These are phyloP conservation scores for Cladosporium halotolerans DNA, from an alignment of 2,329 filamentous ascomycete genomes.

Conservation along the genomic window DNA sequence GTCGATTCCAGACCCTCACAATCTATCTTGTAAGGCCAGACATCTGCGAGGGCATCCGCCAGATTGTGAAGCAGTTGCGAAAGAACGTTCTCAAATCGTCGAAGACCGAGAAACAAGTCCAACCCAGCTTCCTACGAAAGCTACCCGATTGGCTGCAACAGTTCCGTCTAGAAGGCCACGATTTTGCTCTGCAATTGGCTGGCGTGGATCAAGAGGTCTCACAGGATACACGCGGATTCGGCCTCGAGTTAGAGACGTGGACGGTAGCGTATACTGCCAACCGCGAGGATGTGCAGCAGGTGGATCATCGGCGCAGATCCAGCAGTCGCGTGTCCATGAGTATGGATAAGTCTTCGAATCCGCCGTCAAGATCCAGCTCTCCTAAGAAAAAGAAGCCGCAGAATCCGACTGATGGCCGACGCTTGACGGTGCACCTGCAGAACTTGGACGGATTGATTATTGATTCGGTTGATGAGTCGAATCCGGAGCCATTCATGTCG, in stretches of 20 bases:
- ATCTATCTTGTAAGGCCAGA: slow-evolving; percentile 86
- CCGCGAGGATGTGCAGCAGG: slow-evolving; percentile 47
- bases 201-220: slow-evolving; percentile 82
- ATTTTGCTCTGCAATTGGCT: slow-evolving; percentile 85
- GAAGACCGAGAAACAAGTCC: slow-evolving; percentile 24
- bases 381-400: slow-evolving; percentile 41
- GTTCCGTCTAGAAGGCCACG: slow-evolving; percentile 76
- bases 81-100: slow-evolving; percentile 51
- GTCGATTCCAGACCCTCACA: slow-evolving; percentile 77
- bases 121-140: slow-evolving; percentile 66
- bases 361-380: slow-evolving; percentile 30
- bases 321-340: slow-evolving; percentile 60
- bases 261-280: slow-evolving; percentile 84
- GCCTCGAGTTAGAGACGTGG: slow-evolving; percentile 81
- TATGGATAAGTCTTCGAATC: slow-evolving; percentile 26
- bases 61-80: slow-evolving; percentile 80
- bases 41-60: slow-evolving; percentile 83
- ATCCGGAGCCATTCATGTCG: slow-evolving; percentile 77
- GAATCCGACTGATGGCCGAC: slow-evolving; percentile 64
- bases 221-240: slow-evolving; percentile 71
- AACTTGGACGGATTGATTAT: slow-evolving; percentile 87
- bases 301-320: slow-evolving; percentile 57
- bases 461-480: slow-evolving; percentile 76
- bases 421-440: slow-evolving; percentile 71
- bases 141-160: slow-evolving; percentile 80